Conservation (phyloP, 1,284 basidiomycete species). For the Trichosporon ovoides region DNA sequence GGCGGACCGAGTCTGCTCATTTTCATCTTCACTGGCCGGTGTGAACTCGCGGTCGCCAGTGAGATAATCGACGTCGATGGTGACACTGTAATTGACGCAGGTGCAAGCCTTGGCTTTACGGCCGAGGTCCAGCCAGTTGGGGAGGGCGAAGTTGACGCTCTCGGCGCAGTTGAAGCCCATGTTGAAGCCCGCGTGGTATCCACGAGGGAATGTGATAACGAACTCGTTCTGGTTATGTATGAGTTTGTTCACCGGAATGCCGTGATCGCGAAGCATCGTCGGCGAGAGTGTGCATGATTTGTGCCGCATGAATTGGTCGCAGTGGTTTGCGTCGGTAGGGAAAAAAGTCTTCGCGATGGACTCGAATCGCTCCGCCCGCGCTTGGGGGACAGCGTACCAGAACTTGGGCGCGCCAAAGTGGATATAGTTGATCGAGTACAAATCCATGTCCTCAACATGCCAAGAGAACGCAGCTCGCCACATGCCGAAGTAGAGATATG, state of each 20-base stretch:
- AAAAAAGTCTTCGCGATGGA: slow-evolving; percentile 64
- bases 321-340: slow-evolving; percentile 72
- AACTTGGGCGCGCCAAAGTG: slow-evolving; percentile 95
- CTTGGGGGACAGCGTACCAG: slow-evolving; percentile 95
- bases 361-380: slow-evolving; percentile 69
- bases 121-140: slow-evolving; percentile 89
- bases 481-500: slow-evolving; percentile 98
- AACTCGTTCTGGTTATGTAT: slow-evolving; percentile 91
- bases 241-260: slow-evolving; percentile 77
- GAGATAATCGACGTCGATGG: slow-evolving; percentile 76
- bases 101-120: slow-evolving; percentile 72
- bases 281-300: slow-evolving; percentile 95
- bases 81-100: slow-evolving; percentile 80
- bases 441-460: slow-evolving; percentile 96
- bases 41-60: neutral
- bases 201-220: slow-evolving; percentile 88
- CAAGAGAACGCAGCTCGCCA: slow-evolving; percentile 98
- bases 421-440: slow-evolving; percentile 98
- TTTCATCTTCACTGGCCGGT: neutral
- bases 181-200: slow-evolving; percentile 96
- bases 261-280: slow-evolving; percentile 67
- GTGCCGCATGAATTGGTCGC: slow-evolving; percentile 91
- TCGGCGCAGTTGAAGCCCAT: slow-evolving; percentile 97
- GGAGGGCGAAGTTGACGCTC: slow-evolving; percentile 94
- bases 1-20: neutral